Base-by-base conservation (phyloP, 805 yeast species). In the Candida ovalis region DNA sequence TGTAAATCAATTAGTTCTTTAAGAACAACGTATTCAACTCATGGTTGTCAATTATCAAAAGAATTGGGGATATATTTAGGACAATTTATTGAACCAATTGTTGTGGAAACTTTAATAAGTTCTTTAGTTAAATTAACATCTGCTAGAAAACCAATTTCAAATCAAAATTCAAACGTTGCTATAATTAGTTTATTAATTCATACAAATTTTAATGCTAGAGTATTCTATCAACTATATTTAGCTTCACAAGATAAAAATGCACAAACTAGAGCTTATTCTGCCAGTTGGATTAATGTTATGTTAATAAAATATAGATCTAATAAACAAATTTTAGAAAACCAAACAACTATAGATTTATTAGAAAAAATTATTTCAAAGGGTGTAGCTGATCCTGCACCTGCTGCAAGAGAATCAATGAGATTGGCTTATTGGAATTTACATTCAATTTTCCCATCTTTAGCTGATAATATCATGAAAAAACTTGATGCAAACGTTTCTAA, bases 1-100 rank as follows among this genome's bases (percentile, higher is more conserved):
- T 67, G 75, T 45, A 88, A 87, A 55, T 80, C 88, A 0, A 73
- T 82, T 1, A 57, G 74, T 7, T 90, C 98, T 0, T 70, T 94
- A 48, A 73, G 99, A 59, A 94, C 99, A 0, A 86, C 97, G 0
- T 71, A 94, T 19, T 81, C 91, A 1, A 69, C 80, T 2, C 78
- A 86, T 58, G 88, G 90, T 0, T 86, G 95, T 60, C 88, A 84
- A 48, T 63, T 90, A 19, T 72, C 88, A 10, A 88, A 86, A 60
- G 98, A 91, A 52, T 57, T 80, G 36, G 76, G 76, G 2, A 67
- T 77, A 9, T 50, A 64, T 12, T 52, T 77, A n/a, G 68, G 72
- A 2, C 45, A 55, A 5, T 58, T 61, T 17, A 62, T 80, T 45
- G 84, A 80, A 53, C 65, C 71, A 19, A 49, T 61, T 7, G 60